Evolutionary conservation across 768 basidiomycete genomes (phyloP).

Genomic region (Ephemerocybe angulata): DNA sequence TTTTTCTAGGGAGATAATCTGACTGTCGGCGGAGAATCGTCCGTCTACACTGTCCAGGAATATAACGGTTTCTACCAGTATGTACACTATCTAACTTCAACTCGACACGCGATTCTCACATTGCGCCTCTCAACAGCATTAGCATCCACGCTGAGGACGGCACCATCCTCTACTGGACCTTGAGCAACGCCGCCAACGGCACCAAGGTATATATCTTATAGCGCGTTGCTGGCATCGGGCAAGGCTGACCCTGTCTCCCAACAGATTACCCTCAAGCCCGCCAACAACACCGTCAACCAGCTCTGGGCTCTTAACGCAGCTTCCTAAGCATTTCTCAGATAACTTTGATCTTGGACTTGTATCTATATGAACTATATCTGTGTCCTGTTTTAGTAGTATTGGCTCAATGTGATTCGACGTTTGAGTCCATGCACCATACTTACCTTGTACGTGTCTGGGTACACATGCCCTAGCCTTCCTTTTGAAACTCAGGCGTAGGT

Average conservation of each 20-base stretch:
- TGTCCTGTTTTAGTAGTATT: too few relatives aligned
- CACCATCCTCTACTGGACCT: neutral
- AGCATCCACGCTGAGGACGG: neutral
- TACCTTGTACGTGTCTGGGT: too few relatives aligned
- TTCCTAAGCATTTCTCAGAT: too few relatives aligned
- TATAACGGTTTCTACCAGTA: neutral
- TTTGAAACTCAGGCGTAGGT: too few relatives aligned
- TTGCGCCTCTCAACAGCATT: neutral
- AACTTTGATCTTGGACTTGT: too few relatives aligned
- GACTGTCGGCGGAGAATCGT: neutral
- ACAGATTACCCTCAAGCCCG: neutral
- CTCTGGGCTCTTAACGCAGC: too few relatives aligned
- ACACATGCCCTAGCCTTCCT: too few relatives aligned
- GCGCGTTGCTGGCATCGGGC: neutral
- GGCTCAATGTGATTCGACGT: too few relatives aligned
- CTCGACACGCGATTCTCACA: neutral
- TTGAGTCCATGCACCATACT: too few relatives aligned
- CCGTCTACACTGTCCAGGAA: neutral
- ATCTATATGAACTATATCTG: too few relatives aligned
- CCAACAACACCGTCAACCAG: neutral
- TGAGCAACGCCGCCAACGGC: neutral
- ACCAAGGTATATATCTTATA: neutral
- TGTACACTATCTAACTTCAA: neutral
- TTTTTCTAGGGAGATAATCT: neutral
- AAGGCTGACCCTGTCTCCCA: neutral